A percentile compares a stretch with the other conserved stretches of the same genome.
phyloP scores from a whole-genome alignment of 1,284 basidiomycete genomes.

The Cryptococcus wingfieldii region DNA sequence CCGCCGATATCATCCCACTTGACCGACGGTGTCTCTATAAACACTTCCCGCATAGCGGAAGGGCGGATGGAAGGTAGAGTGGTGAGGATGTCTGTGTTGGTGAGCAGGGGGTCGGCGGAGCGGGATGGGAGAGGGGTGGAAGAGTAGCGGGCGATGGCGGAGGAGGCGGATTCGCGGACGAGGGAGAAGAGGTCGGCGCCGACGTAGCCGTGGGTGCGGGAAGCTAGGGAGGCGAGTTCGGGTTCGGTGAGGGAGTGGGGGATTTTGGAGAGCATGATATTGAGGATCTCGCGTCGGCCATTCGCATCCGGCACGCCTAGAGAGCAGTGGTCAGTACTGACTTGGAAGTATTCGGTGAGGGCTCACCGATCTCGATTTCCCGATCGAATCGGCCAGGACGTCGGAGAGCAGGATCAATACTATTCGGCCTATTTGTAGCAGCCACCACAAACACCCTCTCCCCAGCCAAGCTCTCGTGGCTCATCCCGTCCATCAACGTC shows the following conservation, averaged over 20 bases:
- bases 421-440: slow-evolving; percentile 94
- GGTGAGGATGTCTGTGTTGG: slow-evolving; percentile 61
- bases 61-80: slow-evolving; percentile 79
- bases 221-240: slow-evolving; percentile 65
- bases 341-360: background rate
- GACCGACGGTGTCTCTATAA: slow-evolving; percentile 78
- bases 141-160: slow-evolving; percentile 76
- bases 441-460: slow-evolving; percentile 85
- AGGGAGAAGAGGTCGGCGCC: slow-evolving; percentile 92
- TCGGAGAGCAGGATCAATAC: slow-evolving; percentile 91
- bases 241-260: slow-evolving; percentile 66
- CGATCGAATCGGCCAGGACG: slow-evolving; percentile 93
- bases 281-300: slow-evolving; percentile 76
- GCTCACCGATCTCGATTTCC: slow-evolving; percentile 89
- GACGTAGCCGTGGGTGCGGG: slow-evolving; percentile 90
- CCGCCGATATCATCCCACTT: slow-evolving; percentile 88
- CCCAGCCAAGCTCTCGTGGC: slow-evolving; percentile 51
- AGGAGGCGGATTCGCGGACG: slow-evolving; percentile 86
- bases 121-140: slow-evolving; percentile 20
- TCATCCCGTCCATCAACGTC: slow-evolving; percentile 93
- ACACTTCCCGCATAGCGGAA: slow-evolving; percentile 89
- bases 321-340: background rate
- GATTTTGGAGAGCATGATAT: slow-evolving; percentile 72
- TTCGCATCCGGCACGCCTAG: slow-evolving; percentile 81
- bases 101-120: slow-evolving; percentile 51